phyloP scores from a whole-genome alignment of 768 basidiomycete genomes.

The Neoboletus brunneissimus region DNA sequence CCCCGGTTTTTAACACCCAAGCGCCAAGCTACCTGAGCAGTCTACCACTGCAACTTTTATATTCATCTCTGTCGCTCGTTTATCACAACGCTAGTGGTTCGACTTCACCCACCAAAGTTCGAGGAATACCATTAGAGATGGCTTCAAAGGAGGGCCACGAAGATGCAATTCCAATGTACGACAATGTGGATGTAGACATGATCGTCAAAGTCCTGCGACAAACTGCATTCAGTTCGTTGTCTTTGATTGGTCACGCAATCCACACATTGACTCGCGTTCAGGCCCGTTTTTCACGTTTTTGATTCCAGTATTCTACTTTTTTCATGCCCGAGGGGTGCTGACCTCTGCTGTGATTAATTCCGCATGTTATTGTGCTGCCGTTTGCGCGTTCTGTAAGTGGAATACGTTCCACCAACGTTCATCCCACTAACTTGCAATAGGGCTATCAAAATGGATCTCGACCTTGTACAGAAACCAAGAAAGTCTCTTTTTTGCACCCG shows the following conservation, averaged over 20 bases:
- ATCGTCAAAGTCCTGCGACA: slow-evolving; percentile 74
- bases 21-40: not conserved
- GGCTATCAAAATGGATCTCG: slow-evolving; percentile 68
- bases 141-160: slow-evolving; percentile 7
- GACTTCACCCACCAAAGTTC: not conserved
- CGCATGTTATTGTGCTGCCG: slow-evolving; percentile 50
- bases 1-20: no score
- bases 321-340: slow-evolving; percentile 56
- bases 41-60: not conserved
- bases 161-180: slow-evolving; percentile 56
- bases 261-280: slow-evolving; percentile 27
- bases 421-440: slow-evolving; percentile 36
- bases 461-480: slow-evolving; percentile 73
- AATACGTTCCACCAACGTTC: not conserved
- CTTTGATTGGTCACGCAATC: not conserved
- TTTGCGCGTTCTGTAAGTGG: slow-evolving; percentile 68
- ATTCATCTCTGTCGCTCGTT: not conserved
- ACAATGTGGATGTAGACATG: slow-evolving; percentile 73
- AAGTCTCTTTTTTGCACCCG: slow-evolving; percentile 56
- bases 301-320: slow-evolving; percentile 73
- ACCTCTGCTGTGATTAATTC: slow-evolving; percentile 53
- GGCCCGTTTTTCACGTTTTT: slow-evolving; percentile 85
- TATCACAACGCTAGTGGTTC: not conserved
- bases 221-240: slow-evolving; percentile 73
- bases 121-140: slow-evolving; percentile 15